Base-by-base conservation (phyloP, 2,329 filamentous ascomycete species). In the Coccinonectria pachysandricola region DNA sequence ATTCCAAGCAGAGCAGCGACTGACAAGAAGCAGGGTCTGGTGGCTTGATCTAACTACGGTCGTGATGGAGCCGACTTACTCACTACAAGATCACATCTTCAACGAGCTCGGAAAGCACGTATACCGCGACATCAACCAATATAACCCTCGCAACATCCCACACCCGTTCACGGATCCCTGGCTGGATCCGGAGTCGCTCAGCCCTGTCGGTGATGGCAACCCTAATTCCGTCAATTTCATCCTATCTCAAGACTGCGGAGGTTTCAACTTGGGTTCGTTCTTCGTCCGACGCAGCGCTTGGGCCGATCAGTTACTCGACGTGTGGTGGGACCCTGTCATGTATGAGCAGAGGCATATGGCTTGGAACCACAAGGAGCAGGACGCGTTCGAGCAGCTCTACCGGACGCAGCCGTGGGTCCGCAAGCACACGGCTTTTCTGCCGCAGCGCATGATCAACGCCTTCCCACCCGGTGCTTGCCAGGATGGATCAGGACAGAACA, bases 301-400 rank as follows among this genome's bases (percentile, higher is more conserved):
- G 84, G 84, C 87, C 0, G 88, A 96, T 46, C 79, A 85, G 4
- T 62, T 98, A 11, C 71, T 98, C 18, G 91, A 98, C 49, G 71
- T 94, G 27, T 98, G 91, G 91, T 98, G 91, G 91, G 91, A 98
- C 48, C 91, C 91, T 0, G 87, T 96, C 15, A 75, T 80, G 31
- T 98, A 98, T 54, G 91, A 98, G 59, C 91, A 98, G 59, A 92
- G 86, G 52, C 91, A 98, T 54, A 95, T 95, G 87, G 74, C 91
- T 36, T 98, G 91, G 91, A 87, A 91, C 49, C 91, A 98, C 64
- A 96, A 96, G 54, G 91, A 98, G 55, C 91, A 98, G 58, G 87
- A 96, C 50, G 85, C 87, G 2, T 62, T 98, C 21, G 87, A 95
- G 59, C 81, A 93, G 58, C 67, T 98, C 36, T 98, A 98, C 60